These are phyloP conservation scores for Kokia cookei DNA, from an alignment of 441 rosid genomes.

Conservation along the genomic window DNA sequence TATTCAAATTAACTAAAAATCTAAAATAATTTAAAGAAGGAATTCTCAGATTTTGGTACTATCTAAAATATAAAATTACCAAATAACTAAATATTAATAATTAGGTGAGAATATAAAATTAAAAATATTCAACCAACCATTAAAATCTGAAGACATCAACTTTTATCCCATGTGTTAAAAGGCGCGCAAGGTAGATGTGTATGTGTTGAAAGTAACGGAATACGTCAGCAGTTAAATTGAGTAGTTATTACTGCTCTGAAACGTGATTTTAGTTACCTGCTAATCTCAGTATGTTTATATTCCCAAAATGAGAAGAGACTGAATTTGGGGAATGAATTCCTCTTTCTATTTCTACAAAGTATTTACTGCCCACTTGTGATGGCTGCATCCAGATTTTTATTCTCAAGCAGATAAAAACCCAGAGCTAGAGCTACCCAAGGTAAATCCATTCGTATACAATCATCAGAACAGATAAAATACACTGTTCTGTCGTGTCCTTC, in stretches of 20 bases:
- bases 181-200: background rate
- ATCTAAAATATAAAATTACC: too few species aligned
- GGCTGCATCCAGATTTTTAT: background rate
- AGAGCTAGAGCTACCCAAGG: background rate
- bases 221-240: background rate
- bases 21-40: too few species aligned
- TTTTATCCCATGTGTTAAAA: too few species aligned
- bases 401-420: background rate
- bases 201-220: background rate
- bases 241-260: background rate
- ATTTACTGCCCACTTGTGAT: background rate
- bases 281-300: background rate
- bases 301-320: background rate
- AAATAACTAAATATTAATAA: too few species aligned
- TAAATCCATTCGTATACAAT: constrained; percentile 4
- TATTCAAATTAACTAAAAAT: too few species aligned
- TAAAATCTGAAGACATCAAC: too few species aligned
- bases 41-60: too few species aligned
- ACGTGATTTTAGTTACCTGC: background rate
- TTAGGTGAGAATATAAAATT: too few species aligned
- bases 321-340: background rate
- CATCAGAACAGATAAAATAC: background rate
- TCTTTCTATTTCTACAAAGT: background rate
- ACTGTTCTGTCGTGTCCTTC: background rate
- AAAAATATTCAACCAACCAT: too few species aligned